Evolutionary conservation across 495 filamentous ascomycete species (phyloP).

Genomic region (Hypoxylon trugodes): DNA sequence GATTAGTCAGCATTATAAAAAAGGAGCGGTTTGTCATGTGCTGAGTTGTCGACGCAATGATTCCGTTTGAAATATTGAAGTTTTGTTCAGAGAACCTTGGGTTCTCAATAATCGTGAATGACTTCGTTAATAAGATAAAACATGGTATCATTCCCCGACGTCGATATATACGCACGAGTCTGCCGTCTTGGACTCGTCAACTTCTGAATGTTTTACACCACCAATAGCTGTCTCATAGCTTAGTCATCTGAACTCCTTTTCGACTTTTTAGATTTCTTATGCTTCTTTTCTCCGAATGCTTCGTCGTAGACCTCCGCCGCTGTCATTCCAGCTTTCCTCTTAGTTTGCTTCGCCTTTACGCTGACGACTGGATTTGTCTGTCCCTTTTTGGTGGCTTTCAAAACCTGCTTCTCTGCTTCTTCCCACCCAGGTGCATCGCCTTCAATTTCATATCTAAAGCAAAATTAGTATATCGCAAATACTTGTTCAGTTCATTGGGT

Average conservation of each 20-base stretch:
- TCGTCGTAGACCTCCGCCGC: constrained; percentile 66
- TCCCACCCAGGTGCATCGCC: constrained; percentile 77
- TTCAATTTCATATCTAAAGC: constrained; percentile 81
- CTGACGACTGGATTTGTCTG: constrained; percentile 78
- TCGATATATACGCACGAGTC: constrained; percentile 23
- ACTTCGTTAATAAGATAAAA: no score
- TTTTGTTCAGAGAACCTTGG: no score
- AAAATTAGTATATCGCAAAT: constrained; percentile 45
- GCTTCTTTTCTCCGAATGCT: constrained; percentile 63
- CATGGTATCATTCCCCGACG: constrained; percentile 29
- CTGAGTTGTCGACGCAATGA: no score
- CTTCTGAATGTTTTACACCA: neutral
- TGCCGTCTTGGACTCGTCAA: neutral
- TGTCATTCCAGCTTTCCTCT: constrained; percentile 81
- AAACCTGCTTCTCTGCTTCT: constrained; percentile 82
- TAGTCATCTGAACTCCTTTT: constrained; percentile 26
- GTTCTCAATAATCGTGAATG: no score
- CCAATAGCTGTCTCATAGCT: neutral
- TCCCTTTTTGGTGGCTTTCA: constrained; percentile 60
- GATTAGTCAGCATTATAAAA: no score
- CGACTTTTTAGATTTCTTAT: constrained; percentile 65
- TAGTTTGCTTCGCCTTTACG: constrained; percentile 76
- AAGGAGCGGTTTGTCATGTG: no score
- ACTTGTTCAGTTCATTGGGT: constrained; percentile 8
- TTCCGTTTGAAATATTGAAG: no score